Conservation (phyloP, 371 early-diverging fungal genomes). For the Umbelopsis sp. region DNA sequence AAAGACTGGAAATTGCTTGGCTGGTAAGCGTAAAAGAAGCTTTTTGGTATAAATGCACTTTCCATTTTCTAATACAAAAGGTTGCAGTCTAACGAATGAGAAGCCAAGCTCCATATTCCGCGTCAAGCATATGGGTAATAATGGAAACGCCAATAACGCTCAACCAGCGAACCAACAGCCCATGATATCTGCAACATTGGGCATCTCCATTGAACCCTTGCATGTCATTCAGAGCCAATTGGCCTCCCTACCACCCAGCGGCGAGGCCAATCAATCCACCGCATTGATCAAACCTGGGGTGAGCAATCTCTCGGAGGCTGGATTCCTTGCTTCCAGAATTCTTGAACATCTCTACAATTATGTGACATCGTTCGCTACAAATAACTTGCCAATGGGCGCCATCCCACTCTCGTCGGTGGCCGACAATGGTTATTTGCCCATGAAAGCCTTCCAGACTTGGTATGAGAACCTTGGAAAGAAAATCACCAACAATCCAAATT, state of each 20-base stretch:
- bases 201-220: conserved; percentile 81
- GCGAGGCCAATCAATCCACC: neutral
- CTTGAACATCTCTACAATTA: conserved; percentile 79
- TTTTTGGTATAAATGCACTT: neutral
- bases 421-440: conserved; percentile 58
- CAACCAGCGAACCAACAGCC: conserved; percentile 6
- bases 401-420: conserved; percentile 54
- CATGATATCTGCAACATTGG: conserved; percentile 64
- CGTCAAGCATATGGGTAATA: neutral
- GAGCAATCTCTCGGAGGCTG: conserved; percentile 39
- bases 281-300: conserved; percentile 31
- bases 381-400: conserved; percentile 62
- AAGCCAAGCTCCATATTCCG: conserved; percentile 10
- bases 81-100: neutral
- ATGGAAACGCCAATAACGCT: neutral
- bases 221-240: conserved; percentile 44
- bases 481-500: conserved; percentile 58
- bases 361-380: conserved; percentile 74
- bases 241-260: conserved; percentile 25
- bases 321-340: conserved; percentile 43
- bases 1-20: conserved; percentile 88
- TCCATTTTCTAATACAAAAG: neutral
- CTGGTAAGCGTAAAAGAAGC: conserved; percentile 42
- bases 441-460: conserved; percentile 90
- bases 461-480: conserved; percentile 69